These are phyloP conservation scores for Nicotiana tomentosiformis DNA, from an alignment of 257 asterid species.

Conservation along the genomic window DNA sequence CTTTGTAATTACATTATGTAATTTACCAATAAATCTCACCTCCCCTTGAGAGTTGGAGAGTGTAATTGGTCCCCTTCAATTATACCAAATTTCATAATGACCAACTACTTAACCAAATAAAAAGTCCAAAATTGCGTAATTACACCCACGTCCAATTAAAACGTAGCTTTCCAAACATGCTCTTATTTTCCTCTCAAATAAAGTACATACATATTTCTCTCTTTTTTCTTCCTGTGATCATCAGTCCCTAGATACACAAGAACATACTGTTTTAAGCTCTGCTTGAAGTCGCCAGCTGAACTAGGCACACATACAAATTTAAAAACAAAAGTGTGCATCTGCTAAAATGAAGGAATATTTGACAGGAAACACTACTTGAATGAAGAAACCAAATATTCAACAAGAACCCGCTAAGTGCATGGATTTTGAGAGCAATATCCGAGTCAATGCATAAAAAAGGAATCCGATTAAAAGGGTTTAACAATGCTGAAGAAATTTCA, in stretches of 20 bases:
- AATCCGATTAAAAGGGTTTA: background rate
- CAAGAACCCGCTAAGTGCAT: background rate
- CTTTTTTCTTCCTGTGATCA: background rate
- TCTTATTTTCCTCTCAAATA: background rate
- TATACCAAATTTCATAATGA: no score
- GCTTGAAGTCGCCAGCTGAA: background rate
- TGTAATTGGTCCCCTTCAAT: no score
- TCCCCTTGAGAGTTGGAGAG: no score
- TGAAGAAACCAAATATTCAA: background rate
- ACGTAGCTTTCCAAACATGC: no score
- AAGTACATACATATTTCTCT: background rate
- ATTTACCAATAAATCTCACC: no score
- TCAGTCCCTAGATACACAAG: background rate
- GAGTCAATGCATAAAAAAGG: background rate
- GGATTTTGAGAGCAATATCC: background rate
- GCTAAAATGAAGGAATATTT: background rate
- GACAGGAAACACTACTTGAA: background rate
- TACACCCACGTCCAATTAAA: no score
- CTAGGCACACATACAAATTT: background rate
- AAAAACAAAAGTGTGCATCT: background rate
- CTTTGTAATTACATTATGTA: no score
- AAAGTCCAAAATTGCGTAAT: no score
- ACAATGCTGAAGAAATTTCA: background rate
- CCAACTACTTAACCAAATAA: no score
- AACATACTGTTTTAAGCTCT: background rate